Evolutionary conservation across 116 monocot species (phyloP).

Genomic region (Papilionanthe hybrid): DNA sequence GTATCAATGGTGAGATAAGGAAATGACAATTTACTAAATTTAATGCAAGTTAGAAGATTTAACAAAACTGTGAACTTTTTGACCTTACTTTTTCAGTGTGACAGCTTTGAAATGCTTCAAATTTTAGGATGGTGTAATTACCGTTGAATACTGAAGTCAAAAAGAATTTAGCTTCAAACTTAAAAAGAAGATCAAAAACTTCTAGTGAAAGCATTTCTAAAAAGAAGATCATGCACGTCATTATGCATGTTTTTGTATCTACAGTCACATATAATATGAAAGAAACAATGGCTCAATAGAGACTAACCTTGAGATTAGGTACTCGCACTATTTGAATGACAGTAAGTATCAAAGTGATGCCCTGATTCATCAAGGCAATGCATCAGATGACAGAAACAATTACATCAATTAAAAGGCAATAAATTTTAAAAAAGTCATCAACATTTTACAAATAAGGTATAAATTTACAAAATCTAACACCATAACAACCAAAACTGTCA

Average conservation of each 20-base stretch:
- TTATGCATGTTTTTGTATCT: not conserved
- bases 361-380: slow-evolving; percentile 34
- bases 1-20: too few species aligned
- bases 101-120: not conserved
- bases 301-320: slow-evolving; percentile 90
- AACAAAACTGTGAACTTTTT: not conserved
- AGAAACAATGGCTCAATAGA: not conserved
- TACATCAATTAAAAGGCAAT: not conserved
- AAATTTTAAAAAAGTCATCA: not conserved
- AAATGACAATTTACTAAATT: not conserved
- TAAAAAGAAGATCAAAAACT: not conserved
- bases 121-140: not conserved
- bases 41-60: not conserved
- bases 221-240: not conserved
- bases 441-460: too few species aligned
- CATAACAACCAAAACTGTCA: too few species aligned
- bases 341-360: slow-evolving; percentile 89
- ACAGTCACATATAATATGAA: not conserved
- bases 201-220: not conserved
- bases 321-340: slow-evolving; percentile 92
- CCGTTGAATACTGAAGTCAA: not conserved
- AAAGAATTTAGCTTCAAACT: not conserved
- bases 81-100: not conserved
- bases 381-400: slow-evolving; percentile 6
- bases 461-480: not conserved